Evolutionary conservation across 2,329 filamentous ascomycete species (phyloP).

Genomic region (Clonostachys chloroleuca): DNA sequence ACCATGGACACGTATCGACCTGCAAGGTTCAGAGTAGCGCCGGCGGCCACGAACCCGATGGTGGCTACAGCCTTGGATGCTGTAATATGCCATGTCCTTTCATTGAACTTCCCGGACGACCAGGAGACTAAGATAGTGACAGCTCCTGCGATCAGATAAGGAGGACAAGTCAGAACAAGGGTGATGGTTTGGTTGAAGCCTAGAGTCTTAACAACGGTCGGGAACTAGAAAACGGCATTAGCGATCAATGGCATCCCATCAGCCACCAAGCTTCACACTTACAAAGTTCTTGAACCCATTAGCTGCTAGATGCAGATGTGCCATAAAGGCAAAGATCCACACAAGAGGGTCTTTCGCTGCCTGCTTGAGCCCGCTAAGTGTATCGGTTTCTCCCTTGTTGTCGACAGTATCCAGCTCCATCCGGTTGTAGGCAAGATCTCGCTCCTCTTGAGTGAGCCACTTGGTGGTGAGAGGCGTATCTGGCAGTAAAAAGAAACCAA

Average conservation of each 20-base stretch:
- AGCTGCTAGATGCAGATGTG: conserved; percentile 43
- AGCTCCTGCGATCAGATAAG: conserved; percentile 18
- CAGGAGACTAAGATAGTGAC: conserved; percentile 14
- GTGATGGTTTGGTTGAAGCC: conserved; percentile 39
- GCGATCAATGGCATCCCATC: conserved; percentile 13
- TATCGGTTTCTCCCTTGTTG: conserved; percentile 13
- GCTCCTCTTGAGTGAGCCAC: conserved; percentile 35
- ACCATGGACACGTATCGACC: conserved; percentile 13
- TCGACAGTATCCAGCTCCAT: conserved; percentile 15
- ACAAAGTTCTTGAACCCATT: conserved; percentile 38
- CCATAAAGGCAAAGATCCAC: conserved; percentile 42
- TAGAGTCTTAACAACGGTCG: conserved; percentile 18
- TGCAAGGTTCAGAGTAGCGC: conserved; percentile 12
- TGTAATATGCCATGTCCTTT: conserved; percentile 36
- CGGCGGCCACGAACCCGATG: conserved; percentile 25
- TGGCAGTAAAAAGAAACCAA: conserved; percentile 10
- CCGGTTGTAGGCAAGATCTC: conserved; percentile 26
- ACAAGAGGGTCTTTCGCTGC: conserved; percentile 33
- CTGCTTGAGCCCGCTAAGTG: conserved; percentile 17
- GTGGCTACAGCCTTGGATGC: conserved; percentile 28
- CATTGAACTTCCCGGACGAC: conserved; percentile 31
- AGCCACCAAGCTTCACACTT: conserved; percentile 9
- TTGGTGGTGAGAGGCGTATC: conserved; percentile 32
- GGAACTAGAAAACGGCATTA: conserved; percentile 1
- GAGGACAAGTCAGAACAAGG: conserved; percentile 34